A percentile compares a stretch with the other conserved stretches of the same genome.
Evolutionary conservation across 139 green algal species (phyloP).

Genomic region (Spirogloea muscicola): DNA sequence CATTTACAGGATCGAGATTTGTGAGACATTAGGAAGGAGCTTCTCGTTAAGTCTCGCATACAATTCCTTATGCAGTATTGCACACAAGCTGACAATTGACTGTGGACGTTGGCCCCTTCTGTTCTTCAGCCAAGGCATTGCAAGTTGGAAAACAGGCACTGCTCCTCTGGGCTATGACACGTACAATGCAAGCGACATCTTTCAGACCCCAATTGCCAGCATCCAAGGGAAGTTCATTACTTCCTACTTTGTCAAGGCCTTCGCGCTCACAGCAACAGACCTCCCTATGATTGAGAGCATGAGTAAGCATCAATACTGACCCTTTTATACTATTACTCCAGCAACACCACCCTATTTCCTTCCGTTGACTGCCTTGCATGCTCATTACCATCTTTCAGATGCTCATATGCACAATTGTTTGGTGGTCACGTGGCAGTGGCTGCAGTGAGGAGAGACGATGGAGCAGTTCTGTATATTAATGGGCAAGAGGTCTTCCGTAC

Average conservation of each 20-base stretch:
- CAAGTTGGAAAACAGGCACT: not conserved
- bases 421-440: not conserved
- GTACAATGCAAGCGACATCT: not conserved
- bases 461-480: not conserved
- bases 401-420: too few relatives aligned
- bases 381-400: too few relatives aligned
- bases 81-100: too few relatives aligned
- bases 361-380: too few relatives aligned
- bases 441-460: not conserved
- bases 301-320: not conserved
- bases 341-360: too few relatives aligned
- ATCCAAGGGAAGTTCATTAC: not conserved
- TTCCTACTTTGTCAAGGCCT: constrained; percentile 19
- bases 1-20: too few relatives aligned
- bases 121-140: too few relatives aligned
- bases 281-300: constrained; percentile 7
- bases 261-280: not conserved
- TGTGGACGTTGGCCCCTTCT: too few relatives aligned
- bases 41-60: too few relatives aligned
- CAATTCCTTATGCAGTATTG: too few relatives aligned
- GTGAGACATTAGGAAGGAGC: too few relatives aligned
- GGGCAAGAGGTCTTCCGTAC: not conserved
- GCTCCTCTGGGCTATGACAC: constrained; percentile 12
- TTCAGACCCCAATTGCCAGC: constrained; percentile 3
- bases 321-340: too few relatives aligned